Conservation (phyloP, 1,284 basidiomycete species). For the Coniferiporia sulphurascens region DNA sequence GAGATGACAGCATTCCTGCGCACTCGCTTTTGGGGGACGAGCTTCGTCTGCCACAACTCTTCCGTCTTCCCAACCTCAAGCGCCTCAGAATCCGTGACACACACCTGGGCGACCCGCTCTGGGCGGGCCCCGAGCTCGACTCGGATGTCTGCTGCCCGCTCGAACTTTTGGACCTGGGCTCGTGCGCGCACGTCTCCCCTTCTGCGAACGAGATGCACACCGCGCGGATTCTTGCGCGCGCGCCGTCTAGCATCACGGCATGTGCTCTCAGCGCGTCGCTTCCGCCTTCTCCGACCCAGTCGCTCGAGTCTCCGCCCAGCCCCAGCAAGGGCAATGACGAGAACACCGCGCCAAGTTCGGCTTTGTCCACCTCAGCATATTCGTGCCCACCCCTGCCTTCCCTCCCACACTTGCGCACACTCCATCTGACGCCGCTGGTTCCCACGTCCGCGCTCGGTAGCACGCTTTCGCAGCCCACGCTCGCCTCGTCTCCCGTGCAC, state of each 20-base stretch:
- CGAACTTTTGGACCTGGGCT: constrained; percentile 55
- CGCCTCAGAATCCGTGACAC: constrained; percentile 64
- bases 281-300: constrained; percentile 25
- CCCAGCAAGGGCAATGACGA: no score
- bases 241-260: constrained; percentile 48
- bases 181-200: constrained; percentile 49
- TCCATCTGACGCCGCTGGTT: constrained; percentile 58
- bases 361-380: background rate
- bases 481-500: constrained; percentile 59
- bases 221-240: constrained; percentile 54
- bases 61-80: constrained; percentile 54
- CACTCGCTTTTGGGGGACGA: constrained; percentile 51
- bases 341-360: background rate
- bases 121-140: constrained; percentile 29
- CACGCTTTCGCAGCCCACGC: constrained; percentile 43
- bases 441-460: constrained; percentile 55
- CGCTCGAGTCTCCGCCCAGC: background rate
- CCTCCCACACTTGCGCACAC: constrained; percentile 45
- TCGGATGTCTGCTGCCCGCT: constrained; percentile 39
- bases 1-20: constrained; percentile 51
- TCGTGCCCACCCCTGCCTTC: background rate
- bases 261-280: constrained; percentile 48
- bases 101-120: constrained; percentile 59
- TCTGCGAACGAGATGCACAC: constrained; percentile 49
- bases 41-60: constrained; percentile 58